These are phyloP conservation scores for Colletotrichum endophyticum DNA, from an alignment of 2,329 filamentous ascomycete genomes.

Conservation along the genomic window DNA sequence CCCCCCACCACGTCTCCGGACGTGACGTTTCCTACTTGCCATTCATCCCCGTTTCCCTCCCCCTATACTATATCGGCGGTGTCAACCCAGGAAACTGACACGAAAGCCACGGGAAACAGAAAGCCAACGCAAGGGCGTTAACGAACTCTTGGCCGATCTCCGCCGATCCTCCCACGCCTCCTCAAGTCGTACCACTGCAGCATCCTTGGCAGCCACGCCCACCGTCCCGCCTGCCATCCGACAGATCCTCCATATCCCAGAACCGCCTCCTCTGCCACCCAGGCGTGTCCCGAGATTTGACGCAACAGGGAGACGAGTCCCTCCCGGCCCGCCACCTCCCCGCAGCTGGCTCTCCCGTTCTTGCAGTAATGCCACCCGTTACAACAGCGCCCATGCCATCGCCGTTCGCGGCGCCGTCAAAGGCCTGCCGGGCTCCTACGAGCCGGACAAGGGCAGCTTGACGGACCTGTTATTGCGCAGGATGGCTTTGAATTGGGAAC, in stretches of 20 bases:
- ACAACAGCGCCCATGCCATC: constrained; percentile 3
- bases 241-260: constrained; percentile 63
- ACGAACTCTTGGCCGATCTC: constrained; percentile 63
- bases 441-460: constrained; percentile 52
- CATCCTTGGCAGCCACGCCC: constrained; percentile 22
- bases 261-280: constrained; percentile 57
- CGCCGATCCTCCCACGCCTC: constrained; percentile 48
- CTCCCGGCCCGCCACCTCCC: constrained; percentile 64
- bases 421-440: constrained; percentile 49
- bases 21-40: not conserved
- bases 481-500: constrained; percentile 60
- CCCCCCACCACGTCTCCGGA: not conserved
- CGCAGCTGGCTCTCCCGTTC: constrained; percentile 55
- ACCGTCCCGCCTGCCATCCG: constrained; percentile 62
- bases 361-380: constrained; percentile 22
- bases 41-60: not conserved
- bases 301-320: constrained; percentile 53
- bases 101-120: constrained; percentile 24
- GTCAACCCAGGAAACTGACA: not conserved
- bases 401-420: constrained; percentile 10
- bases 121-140: constrained; percentile 53
- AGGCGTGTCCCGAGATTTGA: constrained; percentile 50
- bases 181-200: constrained; percentile 5
- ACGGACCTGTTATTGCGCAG: constrained; percentile 55
- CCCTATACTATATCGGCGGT: not conserved